These are phyloP conservation scores for Danielozyma ontarioensis DNA, from an alignment of 805 yeast species.

Conservation along the genomic window DNA sequence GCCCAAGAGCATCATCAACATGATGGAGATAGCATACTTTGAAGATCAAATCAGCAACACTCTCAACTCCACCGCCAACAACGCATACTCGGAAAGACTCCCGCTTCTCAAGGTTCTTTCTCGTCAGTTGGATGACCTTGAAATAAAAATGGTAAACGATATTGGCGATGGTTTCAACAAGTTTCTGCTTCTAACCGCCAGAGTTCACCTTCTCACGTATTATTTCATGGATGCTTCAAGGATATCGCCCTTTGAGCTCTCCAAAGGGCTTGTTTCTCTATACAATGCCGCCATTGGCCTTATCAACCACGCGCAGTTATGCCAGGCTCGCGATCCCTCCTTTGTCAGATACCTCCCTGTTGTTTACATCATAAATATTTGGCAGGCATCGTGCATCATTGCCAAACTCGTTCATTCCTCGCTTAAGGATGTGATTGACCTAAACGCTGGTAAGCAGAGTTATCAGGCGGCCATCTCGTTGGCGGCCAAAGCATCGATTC, in stretches of 20 bases:
- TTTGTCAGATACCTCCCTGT: conserved; percentile 80
- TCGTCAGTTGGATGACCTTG: conserved; percentile 72
- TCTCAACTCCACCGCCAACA: conserved; percentile 63
- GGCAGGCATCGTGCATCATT: conserved; percentile 90
- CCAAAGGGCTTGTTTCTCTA: conserved; percentile 67
- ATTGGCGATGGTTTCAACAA: conserved; percentile 64
- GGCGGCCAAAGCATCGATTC: conserved; percentile 74
- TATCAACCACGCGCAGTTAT: conserved; percentile 58
- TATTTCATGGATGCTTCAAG: conserved; percentile 65
- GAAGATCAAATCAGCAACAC: conserved; percentile 83
- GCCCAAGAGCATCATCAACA: conserved; percentile 60
- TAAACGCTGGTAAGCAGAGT: conserved; percentile 63
- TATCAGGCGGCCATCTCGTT: conserved; percentile 63
- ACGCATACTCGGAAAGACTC: conserved; percentile 63
- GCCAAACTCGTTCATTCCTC: conserved; percentile 76
- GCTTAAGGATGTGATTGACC: conserved; percentile 59
- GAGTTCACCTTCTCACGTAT: conserved; percentile 79
- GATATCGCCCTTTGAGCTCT: conserved; percentile 53
- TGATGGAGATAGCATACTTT: conserved; percentile 78
- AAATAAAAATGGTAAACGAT: conserved; percentile 43
- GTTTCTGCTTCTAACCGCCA: conserved; percentile 63
- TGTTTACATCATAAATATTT: conserved; percentile 71
- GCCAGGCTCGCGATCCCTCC: conserved; percentile 53
- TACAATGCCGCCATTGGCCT: conserved; percentile 76
- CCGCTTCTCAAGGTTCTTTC: conserved; percentile 69